Conservation (phyloP, 352 stramenopile genomes). For the Phytophthora kernoviae region DNA sequence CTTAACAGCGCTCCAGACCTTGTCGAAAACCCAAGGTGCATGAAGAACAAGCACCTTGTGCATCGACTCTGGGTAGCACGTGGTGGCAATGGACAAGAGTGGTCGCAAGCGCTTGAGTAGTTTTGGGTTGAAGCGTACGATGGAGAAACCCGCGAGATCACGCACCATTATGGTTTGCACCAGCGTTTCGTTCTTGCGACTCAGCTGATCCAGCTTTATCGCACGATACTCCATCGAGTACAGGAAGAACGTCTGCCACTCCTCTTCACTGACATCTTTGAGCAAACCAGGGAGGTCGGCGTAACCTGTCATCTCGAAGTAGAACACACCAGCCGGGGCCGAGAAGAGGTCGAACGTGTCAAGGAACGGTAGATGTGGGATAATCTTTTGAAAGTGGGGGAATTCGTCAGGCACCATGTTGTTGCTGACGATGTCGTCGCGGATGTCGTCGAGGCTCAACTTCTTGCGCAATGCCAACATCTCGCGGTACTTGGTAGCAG, state of each 20-base stretch:
- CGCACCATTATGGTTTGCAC: slow-evolving; percentile 68
- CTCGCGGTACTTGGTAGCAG: slow-evolving; percentile 65
- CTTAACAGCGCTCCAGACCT: slow-evolving; percentile 63
- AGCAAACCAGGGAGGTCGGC: slow-evolving; percentile 64
- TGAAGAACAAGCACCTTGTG: slow-evolving; percentile 63
- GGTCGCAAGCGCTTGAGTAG: slow-evolving; percentile 52
- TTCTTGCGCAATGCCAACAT: slow-evolving; percentile 70
- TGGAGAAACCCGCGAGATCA: slow-evolving; percentile 70
- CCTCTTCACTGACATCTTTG: slow-evolving; percentile 64
- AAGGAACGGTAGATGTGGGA: slow-evolving; percentile 63
- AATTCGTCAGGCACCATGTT: slow-evolving; percentile 61
- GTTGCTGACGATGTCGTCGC: slow-evolving; percentile 51
- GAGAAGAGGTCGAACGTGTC: slow-evolving; percentile 67
- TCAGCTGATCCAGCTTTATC: slow-evolving; percentile 69
- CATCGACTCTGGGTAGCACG: slow-evolving; percentile 70
- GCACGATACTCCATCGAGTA: slow-evolving; percentile 80
- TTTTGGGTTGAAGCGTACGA: slow-evolving; percentile 61
- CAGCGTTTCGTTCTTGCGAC: slow-evolving; percentile 54
- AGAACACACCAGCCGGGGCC: slow-evolving; percentile 46
- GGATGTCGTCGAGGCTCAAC: slow-evolving; percentile 62
- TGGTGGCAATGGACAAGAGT: slow-evolving; percentile 52
- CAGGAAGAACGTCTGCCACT: slow-evolving; percentile 71
- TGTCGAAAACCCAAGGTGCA: slow-evolving; percentile 76
- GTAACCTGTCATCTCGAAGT: slow-evolving; percentile 77
- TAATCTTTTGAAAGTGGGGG: slow-evolving; percentile 72